Conservation (phyloP, 139 green algal species). For the Ostreobium quekettii region DNA sequence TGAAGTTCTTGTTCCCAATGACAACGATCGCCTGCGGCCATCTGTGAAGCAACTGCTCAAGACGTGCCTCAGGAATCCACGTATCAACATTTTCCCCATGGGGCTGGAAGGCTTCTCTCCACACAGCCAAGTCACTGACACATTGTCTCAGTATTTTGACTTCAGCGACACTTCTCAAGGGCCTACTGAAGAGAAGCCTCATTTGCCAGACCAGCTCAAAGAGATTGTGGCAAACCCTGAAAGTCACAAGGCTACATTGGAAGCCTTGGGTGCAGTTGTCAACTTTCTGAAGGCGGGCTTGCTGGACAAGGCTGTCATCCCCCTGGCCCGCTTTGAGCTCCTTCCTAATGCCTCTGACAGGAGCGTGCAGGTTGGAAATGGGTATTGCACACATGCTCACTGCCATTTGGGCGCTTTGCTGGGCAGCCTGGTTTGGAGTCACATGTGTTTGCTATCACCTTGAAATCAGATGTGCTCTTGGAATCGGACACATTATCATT, state of each 20-base stretch:
- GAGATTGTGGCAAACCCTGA: slow-evolving; percentile 2
- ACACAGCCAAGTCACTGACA: background rate
- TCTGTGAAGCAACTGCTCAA: background rate
- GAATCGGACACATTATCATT: no score
- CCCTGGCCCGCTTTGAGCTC: slow-evolving; percentile 43
- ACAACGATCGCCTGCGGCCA: background rate
- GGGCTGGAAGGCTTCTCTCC: background rate
- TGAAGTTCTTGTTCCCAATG: slow-evolving; percentile 17
- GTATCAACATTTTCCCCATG: background rate
- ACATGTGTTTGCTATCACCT: no score
- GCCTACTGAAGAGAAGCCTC: background rate
- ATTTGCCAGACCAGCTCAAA: slow-evolving; percentile 1
- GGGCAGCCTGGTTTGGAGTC: no score
- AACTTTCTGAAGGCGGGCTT: slow-evolving; percentile 55
- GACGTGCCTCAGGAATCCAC: background rate
- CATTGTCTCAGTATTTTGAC: background rate
- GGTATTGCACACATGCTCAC: no score
- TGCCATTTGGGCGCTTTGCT: no score
- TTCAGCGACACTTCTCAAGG: no score
- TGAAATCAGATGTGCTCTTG: no score
- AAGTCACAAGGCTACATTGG: slow-evolving; percentile 7
- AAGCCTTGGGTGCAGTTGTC: slow-evolving; percentile 32
- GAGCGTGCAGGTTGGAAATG: no score
- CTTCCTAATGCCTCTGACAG: no score
- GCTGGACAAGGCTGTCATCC: slow-evolving; percentile 66